phyloP scores from a whole-genome alignment of 73 alveolate species.

The Durusdinium trenchii region DNA sequence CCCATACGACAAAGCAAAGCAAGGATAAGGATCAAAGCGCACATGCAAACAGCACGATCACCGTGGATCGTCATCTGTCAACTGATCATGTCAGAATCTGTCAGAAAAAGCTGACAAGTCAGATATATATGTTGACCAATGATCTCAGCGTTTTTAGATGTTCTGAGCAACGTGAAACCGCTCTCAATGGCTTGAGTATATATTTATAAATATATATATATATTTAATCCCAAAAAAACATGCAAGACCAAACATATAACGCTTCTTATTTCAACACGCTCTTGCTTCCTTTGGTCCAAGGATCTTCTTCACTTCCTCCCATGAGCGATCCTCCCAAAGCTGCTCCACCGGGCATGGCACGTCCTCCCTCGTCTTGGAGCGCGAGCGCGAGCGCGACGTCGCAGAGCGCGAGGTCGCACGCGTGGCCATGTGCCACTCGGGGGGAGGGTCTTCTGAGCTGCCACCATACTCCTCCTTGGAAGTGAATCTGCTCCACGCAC shows the following conservation, averaged over 20 bases:
- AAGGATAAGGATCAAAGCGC: no score
- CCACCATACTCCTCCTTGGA: constrained; percentile 91
- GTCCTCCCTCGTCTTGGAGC: not conserved
- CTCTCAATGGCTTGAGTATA: no score
- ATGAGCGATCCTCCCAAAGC: constrained; percentile 17
- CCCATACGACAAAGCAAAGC: no score
- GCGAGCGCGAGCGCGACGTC: not conserved
- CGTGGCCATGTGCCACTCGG: constrained; percentile 46
- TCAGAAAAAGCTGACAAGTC: no score
- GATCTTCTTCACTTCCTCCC: not conserved
- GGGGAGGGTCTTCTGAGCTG: constrained; percentile 53
- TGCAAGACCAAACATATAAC: not conserved
- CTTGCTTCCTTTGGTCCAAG: not conserved
- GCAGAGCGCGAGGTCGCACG: not conserved
- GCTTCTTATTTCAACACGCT: not conserved
- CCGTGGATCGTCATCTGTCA: no score
- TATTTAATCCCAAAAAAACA: not conserved
- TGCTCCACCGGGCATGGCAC: not conserved
- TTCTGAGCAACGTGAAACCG: no score
- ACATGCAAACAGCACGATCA: no score
- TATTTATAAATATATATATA: not conserved
- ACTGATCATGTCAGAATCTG: no score
- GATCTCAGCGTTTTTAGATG: no score
- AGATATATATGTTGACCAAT: no score
- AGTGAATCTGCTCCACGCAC: no score